Percentiles rank a stretch among this genome's conserved stretches.
Conservation (phyloP, 2,329 filamentous ascomycete species). For the Akanthomyces muscarius region DNA sequence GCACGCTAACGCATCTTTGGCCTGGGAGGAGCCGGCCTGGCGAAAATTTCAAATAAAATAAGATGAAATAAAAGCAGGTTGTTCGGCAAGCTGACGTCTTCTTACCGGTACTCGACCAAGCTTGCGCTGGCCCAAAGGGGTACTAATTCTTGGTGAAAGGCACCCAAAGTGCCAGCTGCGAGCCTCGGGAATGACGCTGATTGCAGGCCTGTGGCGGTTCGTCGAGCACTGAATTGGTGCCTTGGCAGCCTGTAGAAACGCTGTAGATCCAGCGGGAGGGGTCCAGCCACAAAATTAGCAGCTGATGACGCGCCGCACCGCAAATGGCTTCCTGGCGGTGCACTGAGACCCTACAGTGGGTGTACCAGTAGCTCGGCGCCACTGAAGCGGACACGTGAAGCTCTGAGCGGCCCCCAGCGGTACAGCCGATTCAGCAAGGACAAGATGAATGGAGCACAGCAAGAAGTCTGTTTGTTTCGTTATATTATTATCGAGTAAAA, state of each 20-base stretch:
- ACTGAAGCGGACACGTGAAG: conserved; percentile 7
- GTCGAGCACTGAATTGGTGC: background rate
- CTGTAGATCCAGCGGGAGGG: background rate
- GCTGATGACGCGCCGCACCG: background rate
- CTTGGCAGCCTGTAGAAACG: background rate
- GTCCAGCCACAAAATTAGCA: background rate
- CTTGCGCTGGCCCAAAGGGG: too few relatives aligned
- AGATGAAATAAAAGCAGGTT: background rate
- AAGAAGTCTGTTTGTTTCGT: background rate
- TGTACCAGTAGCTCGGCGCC: background rate
- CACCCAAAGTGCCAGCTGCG: background rate
- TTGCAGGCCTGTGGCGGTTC: background rate
- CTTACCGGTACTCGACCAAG: too few relatives aligned
- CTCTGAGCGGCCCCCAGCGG: background rate
- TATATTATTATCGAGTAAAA: too few relatives aligned
- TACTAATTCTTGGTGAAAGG: background rate
- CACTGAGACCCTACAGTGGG: background rate
- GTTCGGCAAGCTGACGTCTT: background rate
- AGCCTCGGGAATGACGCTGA: conserved; percentile 2
- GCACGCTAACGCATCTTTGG: background rate
- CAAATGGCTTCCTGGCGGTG: background rate
- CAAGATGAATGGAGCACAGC: background rate
- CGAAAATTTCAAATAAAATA: background rate
- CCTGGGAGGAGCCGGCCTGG: too few relatives aligned
- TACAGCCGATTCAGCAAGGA: background rate